Base-by-base conservation (phyloP, 2,329 filamentous ascomycete species). In the Colletotrichum lupini region DNA sequence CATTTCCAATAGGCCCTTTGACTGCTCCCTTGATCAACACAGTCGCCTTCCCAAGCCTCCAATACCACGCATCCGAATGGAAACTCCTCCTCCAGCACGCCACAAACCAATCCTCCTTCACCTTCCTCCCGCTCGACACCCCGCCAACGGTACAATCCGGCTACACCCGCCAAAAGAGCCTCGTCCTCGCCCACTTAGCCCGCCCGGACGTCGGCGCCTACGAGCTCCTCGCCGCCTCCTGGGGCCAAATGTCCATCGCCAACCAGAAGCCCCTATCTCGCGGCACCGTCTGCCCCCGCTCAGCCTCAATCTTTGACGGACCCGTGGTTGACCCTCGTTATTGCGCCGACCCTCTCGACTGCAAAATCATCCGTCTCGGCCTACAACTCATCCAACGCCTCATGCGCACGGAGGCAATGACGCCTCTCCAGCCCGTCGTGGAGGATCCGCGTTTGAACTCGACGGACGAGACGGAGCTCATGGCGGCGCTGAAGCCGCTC, bases 281-380 rank as follows among this genome's bases (percentile, higher is more conserved):
- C 3, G 86, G 85, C n/a, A 83, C 78, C 0, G 80, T 87, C 11
- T 76, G 80, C 28, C 82, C 86, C 26, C 79, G 73, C 8, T 84
- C 83, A 0, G 75, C 81, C 0, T 79, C 82, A 32, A 80, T 85
- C 1, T 82, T 82, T 52, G 77, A 81, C 3, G 77, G 80, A 2
- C 83, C 85, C 4, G 58, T 79, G 4, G 82, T 87, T 42, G 82
- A 87, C 74, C 84, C 84, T 1, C 80, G 82, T 1, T 85, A 85
- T 49, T 82, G 83, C 57, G 83, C 84, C n/a, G 82, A 87, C 59
- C 80, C 82, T 4, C 76, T 86, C 32, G 85, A 87, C 57, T 81
- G 79, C 67, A 74, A 78, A 28, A 63, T 80, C 42, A 67, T 81
- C 59, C 68, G 76, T 19, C 72, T 77, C 22, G 78, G 75, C 9